Conservation (phyloP, 768 basidiomycete genomes). For the Coprinopsis strossmayeri region DNA sequence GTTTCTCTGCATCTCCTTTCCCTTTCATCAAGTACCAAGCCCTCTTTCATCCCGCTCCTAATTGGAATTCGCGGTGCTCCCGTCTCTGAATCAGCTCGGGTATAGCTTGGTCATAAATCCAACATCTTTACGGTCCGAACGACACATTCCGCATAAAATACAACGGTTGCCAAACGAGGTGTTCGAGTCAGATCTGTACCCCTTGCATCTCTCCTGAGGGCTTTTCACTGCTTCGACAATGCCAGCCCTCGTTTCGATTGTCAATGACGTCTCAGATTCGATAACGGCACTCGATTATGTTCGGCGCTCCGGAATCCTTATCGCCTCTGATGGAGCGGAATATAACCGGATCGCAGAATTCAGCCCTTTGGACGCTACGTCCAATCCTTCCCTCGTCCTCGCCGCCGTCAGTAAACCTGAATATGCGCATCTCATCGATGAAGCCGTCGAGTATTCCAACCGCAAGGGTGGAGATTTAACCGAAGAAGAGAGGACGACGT, state of each 20-base stretch:
- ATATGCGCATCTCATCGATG: constrained; percentile 24
- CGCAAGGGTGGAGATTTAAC: background rate
- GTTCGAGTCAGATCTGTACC: too few species aligned
- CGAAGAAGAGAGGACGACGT: constrained; percentile 14
- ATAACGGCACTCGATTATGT: constrained; percentile 19
- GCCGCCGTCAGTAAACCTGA: constrained; percentile 26
- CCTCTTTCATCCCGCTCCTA: too few species aligned
- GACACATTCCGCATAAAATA: too few species aligned
- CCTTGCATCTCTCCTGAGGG: background rate
- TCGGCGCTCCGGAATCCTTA: constrained; percentile 20
- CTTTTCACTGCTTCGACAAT: background rate
- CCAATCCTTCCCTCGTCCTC: constrained; percentile 28
- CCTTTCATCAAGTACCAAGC: too few species aligned
- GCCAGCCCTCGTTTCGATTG: background rate
- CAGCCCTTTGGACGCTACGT: constrained; percentile 27
- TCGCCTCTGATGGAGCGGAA: constrained; percentile 30
- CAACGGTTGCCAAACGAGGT: too few species aligned
- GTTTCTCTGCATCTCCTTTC: too few species aligned
- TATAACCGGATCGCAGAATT: constrained; percentile 25
- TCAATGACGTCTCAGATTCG: constrained; percentile 1
- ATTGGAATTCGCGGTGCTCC: too few species aligned
- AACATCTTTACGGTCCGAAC: too few species aligned
- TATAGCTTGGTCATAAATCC: too few species aligned
- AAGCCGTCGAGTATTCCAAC: constrained; percentile 22
- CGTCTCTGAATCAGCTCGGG: too few species aligned